A percentile compares a stretch with the other conserved stretches of the same genome.
phyloP scores from a whole-genome alignment of 176 grass and related monocot species.

The Carex littledalei region DNA sequence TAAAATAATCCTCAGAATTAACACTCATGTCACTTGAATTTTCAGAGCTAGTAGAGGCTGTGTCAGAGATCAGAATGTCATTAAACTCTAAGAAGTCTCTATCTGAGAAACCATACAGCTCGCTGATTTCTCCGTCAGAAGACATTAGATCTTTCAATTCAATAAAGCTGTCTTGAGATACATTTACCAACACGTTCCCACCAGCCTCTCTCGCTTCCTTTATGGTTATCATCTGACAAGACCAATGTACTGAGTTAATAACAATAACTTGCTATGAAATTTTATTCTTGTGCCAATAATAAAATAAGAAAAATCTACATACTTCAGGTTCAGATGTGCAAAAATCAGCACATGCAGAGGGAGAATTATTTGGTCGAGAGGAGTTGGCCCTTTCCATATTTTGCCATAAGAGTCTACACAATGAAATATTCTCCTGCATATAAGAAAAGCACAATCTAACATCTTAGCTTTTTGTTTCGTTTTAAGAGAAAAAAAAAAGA shows the following conservation, averaged over 20 bases:
- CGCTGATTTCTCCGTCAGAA: slow-evolving; percentile 15
- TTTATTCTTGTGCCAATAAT: background rate
- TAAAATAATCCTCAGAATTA: slow-evolving; percentile 44
- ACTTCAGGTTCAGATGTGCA: background rate
- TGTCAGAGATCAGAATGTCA: slow-evolving; percentile 41
- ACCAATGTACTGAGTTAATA: background rate
- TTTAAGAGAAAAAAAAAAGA: background rate
- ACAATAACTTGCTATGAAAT: background rate
- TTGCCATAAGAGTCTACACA: slow-evolving; percentile 49
- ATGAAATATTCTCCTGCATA: slow-evolving; percentile 49
- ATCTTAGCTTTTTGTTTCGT: background rate
- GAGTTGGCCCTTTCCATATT: slow-evolving; percentile 12
- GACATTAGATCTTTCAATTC: slow-evolving; percentile 6
- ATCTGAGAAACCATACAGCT: slow-evolving; percentile 4
- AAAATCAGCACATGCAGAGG: background rate
- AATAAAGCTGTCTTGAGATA: background rate
- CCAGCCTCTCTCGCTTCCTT: background rate
- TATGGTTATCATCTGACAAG: background rate
- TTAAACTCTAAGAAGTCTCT: slow-evolving; percentile 48
- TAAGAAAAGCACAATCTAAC: background rate
- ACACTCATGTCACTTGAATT: slow-evolving; percentile 39
- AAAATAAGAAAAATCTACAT: background rate
- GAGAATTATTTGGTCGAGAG: slow-evolving; percentile 19
- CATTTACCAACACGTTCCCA: background rate
- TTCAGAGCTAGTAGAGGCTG: slow-evolving; percentile 50